Conservation (phyloP, 177 flowering plant species). For the Telopea speciosissima region DNA sequence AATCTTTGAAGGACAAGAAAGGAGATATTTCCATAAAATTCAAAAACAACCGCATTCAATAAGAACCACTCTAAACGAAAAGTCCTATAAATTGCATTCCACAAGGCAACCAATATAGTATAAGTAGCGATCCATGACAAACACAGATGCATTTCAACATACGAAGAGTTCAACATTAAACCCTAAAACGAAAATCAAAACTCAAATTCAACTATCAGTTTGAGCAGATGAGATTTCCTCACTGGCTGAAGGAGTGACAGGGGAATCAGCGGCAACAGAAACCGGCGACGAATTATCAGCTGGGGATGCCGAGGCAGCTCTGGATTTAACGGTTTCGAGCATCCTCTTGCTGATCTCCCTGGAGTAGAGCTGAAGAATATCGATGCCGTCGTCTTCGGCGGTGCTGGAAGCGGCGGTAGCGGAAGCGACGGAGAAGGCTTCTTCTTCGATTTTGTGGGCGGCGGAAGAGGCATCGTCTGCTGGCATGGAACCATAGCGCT, state of each 20-base stretch:
- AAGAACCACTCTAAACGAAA: background rate
- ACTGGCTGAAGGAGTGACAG: constrained; percentile 7
- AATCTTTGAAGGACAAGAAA: no score
- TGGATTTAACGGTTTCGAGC: constrained; percentile 66
- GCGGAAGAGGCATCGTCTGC: constrained; percentile 51
- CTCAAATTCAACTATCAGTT: constrained; percentile 23
- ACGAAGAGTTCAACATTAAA: background rate
- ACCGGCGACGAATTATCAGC: background rate
- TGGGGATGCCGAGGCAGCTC: constrained; percentile 25
- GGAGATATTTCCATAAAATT: background rate
- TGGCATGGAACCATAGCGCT: constrained; percentile 73
- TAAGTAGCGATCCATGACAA: background rate
- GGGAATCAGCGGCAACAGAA: background rate
- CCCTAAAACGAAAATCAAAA: constrained; percentile 4
- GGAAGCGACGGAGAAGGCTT: constrained; percentile 54
- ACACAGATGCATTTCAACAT: constrained; percentile 6
- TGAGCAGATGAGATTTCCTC: constrained; percentile 35
- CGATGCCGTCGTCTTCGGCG: constrained; percentile 59
- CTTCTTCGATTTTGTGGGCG: constrained; percentile 65
- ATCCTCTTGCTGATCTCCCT: constrained; percentile 88
- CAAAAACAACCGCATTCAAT: background rate
- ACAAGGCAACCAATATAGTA: background rate
- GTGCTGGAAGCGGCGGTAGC: constrained; percentile 9
- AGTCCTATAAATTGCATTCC: background rate
- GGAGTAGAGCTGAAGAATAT: constrained; percentile 79